Evolutionary conservation across 1,139 yeast species (phyloP), one percentile per base, ranked within the genome.

Genomic region (Geotrichum fermentans): DNA sequence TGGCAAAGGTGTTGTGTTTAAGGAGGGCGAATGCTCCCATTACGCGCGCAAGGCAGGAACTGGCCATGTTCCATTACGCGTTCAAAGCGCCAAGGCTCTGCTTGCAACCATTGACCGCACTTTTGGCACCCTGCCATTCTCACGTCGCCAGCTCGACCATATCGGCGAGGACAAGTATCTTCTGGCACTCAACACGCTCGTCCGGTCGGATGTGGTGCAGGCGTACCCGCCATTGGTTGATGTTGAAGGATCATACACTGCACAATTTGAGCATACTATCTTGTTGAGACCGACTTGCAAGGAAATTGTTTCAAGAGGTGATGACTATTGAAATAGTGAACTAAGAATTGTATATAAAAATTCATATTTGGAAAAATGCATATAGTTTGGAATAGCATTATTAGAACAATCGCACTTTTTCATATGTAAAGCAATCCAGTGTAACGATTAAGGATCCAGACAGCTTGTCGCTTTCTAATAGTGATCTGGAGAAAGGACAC

Each of bases 81-180:
- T 38, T 17, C 80, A 79, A 52, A 74, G 82, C 55, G 90, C 96
- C 16, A 81, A 79, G 64, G 71, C 75, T 37, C 73, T 92, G 57
- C 70, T 87, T 55, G 70, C 73, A 46, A 75, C 80, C 17, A 92
- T 92, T 61, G 82, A 88, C 64, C 74, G 76, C 53, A 80, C 84
- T 60, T 92, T 92, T 63, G 97, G 97, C 41, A 88, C 97, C 1
- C 74, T 92, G 59, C 98, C 98, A 4, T 92, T 92, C 80, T 92
- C 98, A 71, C 82, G 97, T 61, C 76, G 98, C 60, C 92, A 92
- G 66, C 74, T 92, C 65, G 98, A 92, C 64, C 77, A 95, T 57
- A 63, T 86, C 5, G 97, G 96, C 17, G 95, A 90, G 64, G 96
- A 89, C 42, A 89, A 89, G 68, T 90, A 92, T 62, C 73, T 90